Percentiles rank a stretch among this genome's conserved stretches.
Evolutionary conservation across 345 rosid species (phyloP).

Genomic region (Bretschneidera sinensis): DNA sequence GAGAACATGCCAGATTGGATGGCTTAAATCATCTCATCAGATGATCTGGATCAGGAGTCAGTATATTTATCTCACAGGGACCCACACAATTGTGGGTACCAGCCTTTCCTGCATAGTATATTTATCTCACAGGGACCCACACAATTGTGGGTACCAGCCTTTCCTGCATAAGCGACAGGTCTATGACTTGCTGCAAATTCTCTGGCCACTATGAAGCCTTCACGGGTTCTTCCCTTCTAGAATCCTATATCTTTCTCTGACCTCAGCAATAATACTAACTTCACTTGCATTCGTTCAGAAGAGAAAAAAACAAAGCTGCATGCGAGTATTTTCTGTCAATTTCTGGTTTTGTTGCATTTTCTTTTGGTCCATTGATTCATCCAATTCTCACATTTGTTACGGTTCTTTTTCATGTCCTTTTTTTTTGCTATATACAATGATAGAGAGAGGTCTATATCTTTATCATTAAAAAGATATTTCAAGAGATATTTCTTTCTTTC

Average conservation of each 20-base stretch:
- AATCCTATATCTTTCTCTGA: slow-evolving; percentile 4
- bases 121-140: too few species aligned
- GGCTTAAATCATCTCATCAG: background rate
- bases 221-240: slow-evolving; percentile 11
- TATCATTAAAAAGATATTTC: slow-evolving; percentile 7
- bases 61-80: too few species aligned
- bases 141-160: background rate
- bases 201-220: slow-evolving; percentile 7
- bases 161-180: slow-evolving; percentile 24
- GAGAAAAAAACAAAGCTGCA: slow-evolving; percentile 14
- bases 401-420: too few species aligned
- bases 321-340: slow-evolving; percentile 23
- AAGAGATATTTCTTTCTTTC: slow-evolving; percentile 17
- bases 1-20: slow-evolving; percentile 5
- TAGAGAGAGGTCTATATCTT: too few species aligned
- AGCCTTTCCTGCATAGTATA: slow-evolving; percentile 18
- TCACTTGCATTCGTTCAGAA: slow-evolving; percentile 20
- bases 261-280: slow-evolving; percentile 4
- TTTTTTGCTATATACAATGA: too few species aligned
- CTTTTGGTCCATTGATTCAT: slow-evolving; percentile 13
- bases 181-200: slow-evolving; percentile 7
- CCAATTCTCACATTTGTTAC: slow-evolving; percentile 16
- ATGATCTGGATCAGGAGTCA: background rate
- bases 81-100: slow-evolving; percentile 1
- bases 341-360: slow-evolving; percentile 6